These are phyloP conservation scores for Magnolia sinica DNA, from an alignment of 164 flowering plant genomes.

Conservation along the genomic window DNA sequence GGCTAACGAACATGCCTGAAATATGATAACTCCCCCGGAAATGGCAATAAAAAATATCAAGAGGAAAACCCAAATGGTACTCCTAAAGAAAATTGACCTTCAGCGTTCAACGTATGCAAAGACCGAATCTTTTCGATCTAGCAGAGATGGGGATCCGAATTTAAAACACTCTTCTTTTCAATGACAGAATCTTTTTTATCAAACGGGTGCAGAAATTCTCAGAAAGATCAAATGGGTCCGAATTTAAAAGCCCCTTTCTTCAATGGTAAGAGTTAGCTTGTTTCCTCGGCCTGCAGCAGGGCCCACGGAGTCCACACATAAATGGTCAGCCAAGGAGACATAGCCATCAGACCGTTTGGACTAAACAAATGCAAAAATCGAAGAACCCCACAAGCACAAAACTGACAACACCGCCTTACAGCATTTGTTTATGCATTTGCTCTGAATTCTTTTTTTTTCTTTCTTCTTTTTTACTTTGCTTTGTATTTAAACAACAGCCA, in stretches of 20 bases:
- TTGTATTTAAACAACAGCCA: conserved; percentile 13
- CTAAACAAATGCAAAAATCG: conserved; percentile 41
- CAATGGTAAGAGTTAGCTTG: conserved; percentile 55
- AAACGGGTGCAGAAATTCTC: conserved; percentile 37
- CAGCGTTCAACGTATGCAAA: conserved; percentile 28
- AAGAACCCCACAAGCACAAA: conserved; percentile 52
- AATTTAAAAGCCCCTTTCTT: conserved; percentile 8
- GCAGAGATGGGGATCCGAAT: conserved; percentile 10
- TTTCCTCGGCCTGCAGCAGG: conserved; percentile 70
- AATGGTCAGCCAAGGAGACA: conserved; percentile 71
- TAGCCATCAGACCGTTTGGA: conserved; percentile 42
- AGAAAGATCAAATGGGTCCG: conserved; percentile 21
- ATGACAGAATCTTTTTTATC: conserved; percentile 51
- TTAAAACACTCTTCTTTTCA: not conserved
- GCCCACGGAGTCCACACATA: conserved; percentile 68
- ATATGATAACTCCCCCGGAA: conserved; percentile 10
- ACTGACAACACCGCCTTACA: conserved; percentile 45
- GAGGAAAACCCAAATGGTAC: conserved; percentile 22
- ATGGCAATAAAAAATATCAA: conserved; percentile 12
- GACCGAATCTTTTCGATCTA: not conserved
- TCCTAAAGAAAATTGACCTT: conserved; percentile 30
- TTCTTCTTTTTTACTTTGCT: conserved; percentile 8
- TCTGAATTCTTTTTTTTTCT: conserved; percentile 20
- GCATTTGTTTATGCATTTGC: conserved; percentile 28
- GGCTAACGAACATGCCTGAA: conserved; percentile 15